These are phyloP conservation scores for Yarrowia alimentaria DNA, from an alignment of 805 yeast genomes.

Conservation along the genomic window DNA sequence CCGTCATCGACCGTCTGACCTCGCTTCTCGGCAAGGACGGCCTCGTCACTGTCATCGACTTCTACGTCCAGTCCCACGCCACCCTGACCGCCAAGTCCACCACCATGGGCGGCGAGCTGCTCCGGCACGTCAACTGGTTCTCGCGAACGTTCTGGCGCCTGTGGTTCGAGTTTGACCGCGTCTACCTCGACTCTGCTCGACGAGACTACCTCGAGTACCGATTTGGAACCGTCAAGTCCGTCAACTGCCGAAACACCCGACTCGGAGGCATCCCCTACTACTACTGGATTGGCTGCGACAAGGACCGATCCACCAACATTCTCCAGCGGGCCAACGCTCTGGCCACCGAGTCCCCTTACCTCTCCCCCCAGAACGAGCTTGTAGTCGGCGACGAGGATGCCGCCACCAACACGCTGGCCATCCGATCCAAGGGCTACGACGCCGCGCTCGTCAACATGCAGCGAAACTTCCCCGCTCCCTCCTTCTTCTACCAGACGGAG, in stretches of 20 bases:
- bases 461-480: slow-evolving; percentile 73
- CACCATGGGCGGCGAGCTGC: slow-evolving; percentile 70
- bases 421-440: slow-evolving; percentile 62
- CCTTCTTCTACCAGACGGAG: slow-evolving; percentile 73
- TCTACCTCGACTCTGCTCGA: slow-evolving; percentile 73
- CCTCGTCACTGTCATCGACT: slow-evolving; percentile 69
- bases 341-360: slow-evolving; percentile 79
- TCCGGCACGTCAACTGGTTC: slow-evolving; percentile 74
- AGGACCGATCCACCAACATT: slow-evolving; percentile 49
- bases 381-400: slow-evolving; percentile 31
- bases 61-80: slow-evolving; percentile 70
- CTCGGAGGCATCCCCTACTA: slow-evolving; percentile 79
- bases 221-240: slow-evolving; percentile 75
- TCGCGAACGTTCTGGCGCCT: slow-evolving; percentile 78
- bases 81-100: slow-evolving; percentile 66
- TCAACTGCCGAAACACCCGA: slow-evolving; percentile 61
- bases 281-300: slow-evolving; percentile 77
- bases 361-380: slow-evolving; percentile 54
- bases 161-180: slow-evolving; percentile 85
- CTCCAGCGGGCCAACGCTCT: slow-evolving; percentile 59
- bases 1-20: slow-evolving; percentile 68
- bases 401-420: slow-evolving; percentile 22
- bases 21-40: slow-evolving; percentile 56
- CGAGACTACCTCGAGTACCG: slow-evolving; percentile 79
- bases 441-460: slow-evolving; percentile 64